phyloP scores from a whole-genome alignment of 106 monocot species.

The Allium fistulosum region DNA sequence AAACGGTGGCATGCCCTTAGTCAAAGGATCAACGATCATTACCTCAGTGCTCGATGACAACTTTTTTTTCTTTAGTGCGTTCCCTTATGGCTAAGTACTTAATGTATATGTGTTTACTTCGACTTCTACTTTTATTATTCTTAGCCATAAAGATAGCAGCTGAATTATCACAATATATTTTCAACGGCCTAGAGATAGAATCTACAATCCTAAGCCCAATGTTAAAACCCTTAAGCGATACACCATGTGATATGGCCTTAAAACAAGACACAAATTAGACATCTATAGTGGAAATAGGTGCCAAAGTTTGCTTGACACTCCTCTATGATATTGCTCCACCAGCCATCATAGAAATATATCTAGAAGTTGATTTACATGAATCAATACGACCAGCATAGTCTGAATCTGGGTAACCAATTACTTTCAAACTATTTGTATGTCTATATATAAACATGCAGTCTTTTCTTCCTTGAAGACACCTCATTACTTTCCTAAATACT shows the following conservation, averaged over 20 bases:
- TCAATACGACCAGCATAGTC: neutral
- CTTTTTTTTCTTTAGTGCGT: neutral
- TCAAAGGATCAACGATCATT: neutral
- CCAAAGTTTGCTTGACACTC: too few species aligned
- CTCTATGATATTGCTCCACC: too few species aligned
- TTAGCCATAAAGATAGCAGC: neutral
- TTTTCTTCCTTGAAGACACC: neutral
- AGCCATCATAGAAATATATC: too few species aligned
- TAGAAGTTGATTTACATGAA: too few species aligned
- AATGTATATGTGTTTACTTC: neutral
- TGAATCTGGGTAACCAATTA: neutral
- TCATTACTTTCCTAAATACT: too few species aligned
- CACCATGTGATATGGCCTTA: too few species aligned
- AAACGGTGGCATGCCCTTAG: neutral
- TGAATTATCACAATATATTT: neutral
- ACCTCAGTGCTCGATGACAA: too few species aligned
- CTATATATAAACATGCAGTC: slow-evolving; percentile 1
- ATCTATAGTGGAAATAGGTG: too few species aligned
- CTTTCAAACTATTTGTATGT: neutral
- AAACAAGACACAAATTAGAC: too few species aligned
- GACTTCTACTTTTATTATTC: neutral
- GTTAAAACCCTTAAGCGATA: neutral
- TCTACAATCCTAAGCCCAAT: neutral
- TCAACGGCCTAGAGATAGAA: neutral
- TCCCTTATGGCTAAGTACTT: neutral